These are phyloP conservation scores for Nannochloropsis salina DNA, from an alignment of 108 stramenopile species.

Conservation along the genomic window DNA sequence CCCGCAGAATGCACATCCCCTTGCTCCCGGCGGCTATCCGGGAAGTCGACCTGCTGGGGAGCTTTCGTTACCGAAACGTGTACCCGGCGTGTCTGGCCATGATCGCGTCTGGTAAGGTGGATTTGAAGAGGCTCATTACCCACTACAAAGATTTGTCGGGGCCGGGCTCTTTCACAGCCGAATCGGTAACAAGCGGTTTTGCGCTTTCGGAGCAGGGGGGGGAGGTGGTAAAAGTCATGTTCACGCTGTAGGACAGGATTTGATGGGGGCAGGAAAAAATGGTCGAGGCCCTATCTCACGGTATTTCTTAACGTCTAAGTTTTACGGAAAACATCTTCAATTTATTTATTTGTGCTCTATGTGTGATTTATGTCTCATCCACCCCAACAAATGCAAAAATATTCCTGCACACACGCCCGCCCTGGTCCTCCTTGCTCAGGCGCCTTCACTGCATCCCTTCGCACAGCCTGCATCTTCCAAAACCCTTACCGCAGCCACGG, in stretches of 20 bases:
- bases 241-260: not conserved
- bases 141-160: slow-evolving; percentile 39
- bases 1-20: slow-evolving; percentile 33
- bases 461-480: no score
- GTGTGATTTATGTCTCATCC: no score
- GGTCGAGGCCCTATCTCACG: not conserved
- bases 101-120: slow-evolving; percentile 35
- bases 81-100: slow-evolving; percentile 45
- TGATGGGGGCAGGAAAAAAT: not conserved
- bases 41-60: slow-evolving; percentile 49
- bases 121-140: slow-evolving; percentile 51
- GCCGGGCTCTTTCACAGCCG: slow-evolving; percentile 29
- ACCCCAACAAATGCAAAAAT: no score
- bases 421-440: no score
- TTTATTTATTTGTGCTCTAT: no score
- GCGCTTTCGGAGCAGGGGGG: slow-evolving; percentile 40
- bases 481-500: not conserved
- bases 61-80: slow-evolving; percentile 50
- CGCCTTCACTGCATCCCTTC: no score
- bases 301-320: no score
- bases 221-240: slow-evolving; percentile 46
- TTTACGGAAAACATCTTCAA: no score
- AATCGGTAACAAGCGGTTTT: slow-evolving; percentile 44
- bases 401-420: no score
- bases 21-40: slow-evolving; percentile 37